Base-by-base conservation (phyloP, 148 eudicot genomes). In the Rhododendron williamsianum region DNA sequence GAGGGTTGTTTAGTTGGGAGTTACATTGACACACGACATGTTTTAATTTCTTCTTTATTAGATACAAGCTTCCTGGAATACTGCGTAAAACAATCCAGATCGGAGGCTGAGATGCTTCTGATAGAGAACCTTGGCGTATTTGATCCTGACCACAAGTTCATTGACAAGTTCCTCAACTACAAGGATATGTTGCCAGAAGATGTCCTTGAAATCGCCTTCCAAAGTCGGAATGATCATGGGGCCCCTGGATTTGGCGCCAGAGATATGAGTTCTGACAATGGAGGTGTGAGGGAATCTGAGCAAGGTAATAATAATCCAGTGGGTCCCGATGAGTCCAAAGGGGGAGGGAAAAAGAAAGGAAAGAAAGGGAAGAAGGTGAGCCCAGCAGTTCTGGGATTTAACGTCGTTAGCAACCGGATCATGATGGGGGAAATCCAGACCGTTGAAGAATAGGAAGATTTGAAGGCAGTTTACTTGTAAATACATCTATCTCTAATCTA, bases 401-500 rank as follows among this genome's bases (percentile, higher is more conserved):
- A 93, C 60, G 98, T 97, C 0, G 96, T 95, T 13, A 97, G 98
- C 94, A 97, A 97, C 91, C 91, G 99, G 36, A 97, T 97, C 80
- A 95, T 97, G 99, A 95, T 95, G 98, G 99, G 99, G 35, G 99
- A 97, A 93, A 97, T 97, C 83, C 98, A 97, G 87, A 88, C 89
- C 0, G 83, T 94, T 58, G 99, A 95, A 16, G 99, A 97, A 71
- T 97, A 92, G 91, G 87, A 81, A 67, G 85, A 33, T 60, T 52
- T 30, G 33, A 63, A 83, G 67, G 60, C 72, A 76, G 77, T n/a
- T 21, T 25, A 21, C 33, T 51, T 93, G 93, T 92, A 92, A 78
- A 91, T 91, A 91, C 93, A 81, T 89, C 82, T 84, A 82, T 74
- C 85, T 74, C 85, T 82, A 4, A 71, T 71, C 76, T 45, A 27